Evolutionary conservation across 2,329 filamentous ascomycete genomes (phyloP).

Genomic region (Fusarium sp.): DNA sequence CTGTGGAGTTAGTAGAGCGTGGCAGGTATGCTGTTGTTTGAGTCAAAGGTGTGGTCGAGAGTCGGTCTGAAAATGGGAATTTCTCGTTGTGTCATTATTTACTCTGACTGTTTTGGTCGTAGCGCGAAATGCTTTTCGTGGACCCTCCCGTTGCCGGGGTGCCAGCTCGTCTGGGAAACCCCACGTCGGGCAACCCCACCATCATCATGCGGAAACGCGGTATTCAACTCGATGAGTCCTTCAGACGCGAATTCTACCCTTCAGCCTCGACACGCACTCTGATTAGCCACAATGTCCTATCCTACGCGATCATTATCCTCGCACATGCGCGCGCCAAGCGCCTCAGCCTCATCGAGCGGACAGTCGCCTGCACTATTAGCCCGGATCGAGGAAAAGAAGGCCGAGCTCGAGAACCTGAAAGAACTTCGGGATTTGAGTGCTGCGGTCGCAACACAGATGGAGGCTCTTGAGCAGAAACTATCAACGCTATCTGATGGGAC

Average conservation of each 20-base stretch:
- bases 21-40: constrained; percentile 28
- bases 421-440: constrained; percentile 85
- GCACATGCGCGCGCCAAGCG: constrained; percentile 76
- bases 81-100: constrained; percentile 55
- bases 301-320: constrained; percentile 72
- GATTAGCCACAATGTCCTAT: constrained; percentile 66
- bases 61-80: constrained; percentile 45
- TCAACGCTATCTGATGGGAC: constrained; percentile 85
- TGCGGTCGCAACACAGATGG: constrained; percentile 86
- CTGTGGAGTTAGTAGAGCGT: constrained; percentile 36
- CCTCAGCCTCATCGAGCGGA: constrained; percentile 64
- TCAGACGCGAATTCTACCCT: constrained; percentile 6
- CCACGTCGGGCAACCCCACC: constrained; percentile 49
- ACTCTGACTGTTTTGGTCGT: constrained; percentile 50
- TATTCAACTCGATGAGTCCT: constrained; percentile 22
- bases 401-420: constrained; percentile 84
- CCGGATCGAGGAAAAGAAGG: constrained; percentile 88
- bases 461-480: constrained; percentile 83
- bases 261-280: constrained; percentile 3
- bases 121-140: constrained; percentile 32
- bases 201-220: constrained; percentile 35
- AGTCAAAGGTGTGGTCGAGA: constrained; percentile 44
- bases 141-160: constrained; percentile 51
- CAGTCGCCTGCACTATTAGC: constrained; percentile 81
- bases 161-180: constrained; percentile 32